Percentiles rank a stretch among this genome's conserved stretches.
Evolutionary conservation across 352 stramenopile genomes (phyloP).

Genomic region (Globisporangium nunn): DNA sequence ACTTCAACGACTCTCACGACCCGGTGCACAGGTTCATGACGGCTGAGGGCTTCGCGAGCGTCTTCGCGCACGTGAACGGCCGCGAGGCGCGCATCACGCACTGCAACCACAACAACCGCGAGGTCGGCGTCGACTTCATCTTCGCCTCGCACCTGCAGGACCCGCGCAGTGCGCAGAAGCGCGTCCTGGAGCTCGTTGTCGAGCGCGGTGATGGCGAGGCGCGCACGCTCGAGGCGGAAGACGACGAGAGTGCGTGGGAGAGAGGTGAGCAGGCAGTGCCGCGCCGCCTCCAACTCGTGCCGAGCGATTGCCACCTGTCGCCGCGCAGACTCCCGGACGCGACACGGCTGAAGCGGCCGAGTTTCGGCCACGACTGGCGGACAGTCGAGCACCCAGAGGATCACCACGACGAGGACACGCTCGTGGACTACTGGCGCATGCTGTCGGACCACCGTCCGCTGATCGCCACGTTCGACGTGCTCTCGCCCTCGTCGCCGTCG

Average conservation of each 20-base stretch:
- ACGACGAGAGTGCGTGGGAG: background rate
- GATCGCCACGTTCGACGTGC: constrained; percentile 53
- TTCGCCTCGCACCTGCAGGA: constrained; percentile 52
- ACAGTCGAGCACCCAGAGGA: constrained; percentile 36
- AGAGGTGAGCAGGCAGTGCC: constrained; percentile 1
- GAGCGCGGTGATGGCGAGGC: background rate
- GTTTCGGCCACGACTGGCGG: constrained; percentile 68
- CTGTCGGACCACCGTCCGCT: constrained; percentile 74
- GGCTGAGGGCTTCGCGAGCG: constrained; percentile 62
- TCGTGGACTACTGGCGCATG: constrained; percentile 82
- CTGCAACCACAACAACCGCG: constrained; percentile 86
- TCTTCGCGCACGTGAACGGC: constrained; percentile 67
- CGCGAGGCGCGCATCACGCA: constrained; percentile 80
- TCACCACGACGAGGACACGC: constrained; percentile 38
- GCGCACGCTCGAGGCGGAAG: background rate
- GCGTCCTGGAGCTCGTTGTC: constrained; percentile 1
- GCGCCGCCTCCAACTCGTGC: constrained; percentile 41
- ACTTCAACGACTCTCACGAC: constrained; percentile 87
- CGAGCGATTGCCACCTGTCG: constrained; percentile 49
- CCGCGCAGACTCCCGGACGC: constrained; percentile 54
- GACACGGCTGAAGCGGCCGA: constrained; percentile 65
- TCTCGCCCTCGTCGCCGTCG: constrained; percentile 1
- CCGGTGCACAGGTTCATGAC: constrained; percentile 72
- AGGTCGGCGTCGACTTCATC: constrained; percentile 85
- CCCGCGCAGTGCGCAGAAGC: constrained; percentile 5